Conservation (phyloP, 352 stramenopile genomes). For the Thalassiosira ordinaria region DNA sequence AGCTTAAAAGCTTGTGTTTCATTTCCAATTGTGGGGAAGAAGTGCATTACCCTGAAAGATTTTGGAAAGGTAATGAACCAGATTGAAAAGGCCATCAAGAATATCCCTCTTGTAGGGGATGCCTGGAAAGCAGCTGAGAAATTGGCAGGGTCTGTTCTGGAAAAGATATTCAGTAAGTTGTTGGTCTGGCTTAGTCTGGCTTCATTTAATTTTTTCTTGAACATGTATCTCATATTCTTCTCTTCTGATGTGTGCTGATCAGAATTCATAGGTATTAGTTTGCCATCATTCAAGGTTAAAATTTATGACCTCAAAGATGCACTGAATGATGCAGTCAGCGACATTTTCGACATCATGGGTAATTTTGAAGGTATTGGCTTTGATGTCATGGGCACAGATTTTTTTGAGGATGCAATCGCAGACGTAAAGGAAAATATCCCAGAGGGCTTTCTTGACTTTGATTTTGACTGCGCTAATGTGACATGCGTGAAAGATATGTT, state of each 20-base stretch:
- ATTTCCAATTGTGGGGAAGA: conserved; percentile 12
- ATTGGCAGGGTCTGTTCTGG: background rate
- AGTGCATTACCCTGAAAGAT: conserved; percentile 7
- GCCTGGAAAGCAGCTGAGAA: background rate
- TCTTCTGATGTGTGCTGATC: no score
- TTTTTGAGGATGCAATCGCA: background rate
- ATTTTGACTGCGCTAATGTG: conserved; percentile 7
- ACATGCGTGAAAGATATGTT: background rate
- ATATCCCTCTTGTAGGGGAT: conserved; percentile 16
- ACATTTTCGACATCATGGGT: background rate
- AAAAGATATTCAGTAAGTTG: background rate
- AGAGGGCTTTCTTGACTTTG: conserved; percentile 7
- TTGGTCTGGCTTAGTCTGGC: background rate
- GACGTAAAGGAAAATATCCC: background rate
- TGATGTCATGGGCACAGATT: background rate
- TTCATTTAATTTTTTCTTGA: background rate
- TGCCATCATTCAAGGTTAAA: no score
- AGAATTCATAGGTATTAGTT: no score
- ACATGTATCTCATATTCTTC: no score
- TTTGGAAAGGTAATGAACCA: conserved; percentile 7
- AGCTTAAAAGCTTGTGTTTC: background rate
- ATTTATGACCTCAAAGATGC: background rate
- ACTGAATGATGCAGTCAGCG: background rate
- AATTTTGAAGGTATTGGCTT: background rate
- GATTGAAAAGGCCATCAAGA: conserved; percentile 11